Base-by-base conservation (phyloP, 495 filamentous ascomycete species). In the Aspergillus kassunensis region DNA sequence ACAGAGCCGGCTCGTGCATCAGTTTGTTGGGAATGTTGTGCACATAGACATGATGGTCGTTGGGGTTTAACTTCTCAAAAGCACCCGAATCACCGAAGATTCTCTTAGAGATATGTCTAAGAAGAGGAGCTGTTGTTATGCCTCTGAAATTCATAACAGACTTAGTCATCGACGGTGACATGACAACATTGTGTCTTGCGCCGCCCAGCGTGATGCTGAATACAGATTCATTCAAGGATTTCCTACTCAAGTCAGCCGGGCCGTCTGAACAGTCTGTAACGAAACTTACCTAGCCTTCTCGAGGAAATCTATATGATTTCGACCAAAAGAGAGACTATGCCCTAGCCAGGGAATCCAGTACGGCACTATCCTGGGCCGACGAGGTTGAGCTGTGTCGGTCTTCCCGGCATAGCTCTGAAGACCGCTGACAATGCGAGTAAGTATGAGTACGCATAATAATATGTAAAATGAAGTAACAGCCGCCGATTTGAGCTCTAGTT, bases 261-360 rank as follows among this genome's bases (percentile, higher is more conserved):
- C 8, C 3, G 3, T 10, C 8, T 12, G 16, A 21, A 40, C 7
- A 21, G 13, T 9, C 18, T 9, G 23, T 45, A 29, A 20, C 31
- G 18, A 42, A 18, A 69, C 68, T 25, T 59, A 82, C 76, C 68
- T 67, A 6, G 69, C 54, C 47, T 67, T 56, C 25, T 59, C 55
- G 11, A 79, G 51, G 41, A 79, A 75, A 7, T 56, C 53, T 15
- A 74, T 65, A 60, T 72, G 67, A 44, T 75, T 59, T 59, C 73
- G 70, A 13, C 74, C 53, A 58, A 81, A 70, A 16, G 71, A 64
- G 20, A 74, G 48, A 11, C 74, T 64, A 68, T 86, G 81, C 33
- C 82, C 79, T 2, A 84, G 30, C 53, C 74, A 68, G 11, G 82
- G 82, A 7, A 84, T 47, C 79, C 80, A 86, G 65, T 85, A 86